These are phyloP conservation scores for Leccinum longicurvipes DNA, from an alignment of 768 basidiomycete species.

Conservation along the genomic window DNA sequence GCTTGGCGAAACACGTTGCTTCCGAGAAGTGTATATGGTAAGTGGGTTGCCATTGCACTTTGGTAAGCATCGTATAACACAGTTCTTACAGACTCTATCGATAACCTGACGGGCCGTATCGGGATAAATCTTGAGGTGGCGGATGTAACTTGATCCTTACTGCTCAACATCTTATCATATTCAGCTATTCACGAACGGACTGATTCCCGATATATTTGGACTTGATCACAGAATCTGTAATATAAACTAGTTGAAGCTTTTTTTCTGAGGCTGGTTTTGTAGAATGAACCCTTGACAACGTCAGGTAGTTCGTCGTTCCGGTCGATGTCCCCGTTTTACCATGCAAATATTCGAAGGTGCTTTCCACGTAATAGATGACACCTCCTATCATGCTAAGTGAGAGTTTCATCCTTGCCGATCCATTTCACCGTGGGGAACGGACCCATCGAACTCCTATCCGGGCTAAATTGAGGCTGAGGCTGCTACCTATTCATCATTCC, in stretches of 20 bases:
- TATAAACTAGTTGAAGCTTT: background rate
- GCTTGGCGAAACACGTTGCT: constrained; percentile 9
- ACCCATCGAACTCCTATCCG: too few relatives aligned
- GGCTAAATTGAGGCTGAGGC: background rate
- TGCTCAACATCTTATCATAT: background rate
- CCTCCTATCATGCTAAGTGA: background rate
- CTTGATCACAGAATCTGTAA: background rate
- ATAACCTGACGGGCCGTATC: background rate
- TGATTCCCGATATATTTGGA: background rate
- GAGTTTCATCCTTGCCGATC: background rate
- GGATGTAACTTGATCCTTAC: background rate
- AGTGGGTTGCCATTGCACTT: background rate
- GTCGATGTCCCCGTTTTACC: background rate
- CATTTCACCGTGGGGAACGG: background rate
- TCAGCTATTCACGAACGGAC: background rate
- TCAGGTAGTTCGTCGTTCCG: background rate
- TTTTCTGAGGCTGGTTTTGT: background rate
- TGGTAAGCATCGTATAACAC: background rate
- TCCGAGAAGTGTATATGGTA: constrained; percentile 8
- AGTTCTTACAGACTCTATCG: background rate
- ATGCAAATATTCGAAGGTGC: background rate
- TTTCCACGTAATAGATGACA: background rate
- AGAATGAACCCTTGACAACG: too few relatives aligned
- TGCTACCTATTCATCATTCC: background rate
- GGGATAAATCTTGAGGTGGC: background rate